Base-by-base conservation (phyloP, 768 basidiomycete species). In the Clavulina sp. region DNA sequence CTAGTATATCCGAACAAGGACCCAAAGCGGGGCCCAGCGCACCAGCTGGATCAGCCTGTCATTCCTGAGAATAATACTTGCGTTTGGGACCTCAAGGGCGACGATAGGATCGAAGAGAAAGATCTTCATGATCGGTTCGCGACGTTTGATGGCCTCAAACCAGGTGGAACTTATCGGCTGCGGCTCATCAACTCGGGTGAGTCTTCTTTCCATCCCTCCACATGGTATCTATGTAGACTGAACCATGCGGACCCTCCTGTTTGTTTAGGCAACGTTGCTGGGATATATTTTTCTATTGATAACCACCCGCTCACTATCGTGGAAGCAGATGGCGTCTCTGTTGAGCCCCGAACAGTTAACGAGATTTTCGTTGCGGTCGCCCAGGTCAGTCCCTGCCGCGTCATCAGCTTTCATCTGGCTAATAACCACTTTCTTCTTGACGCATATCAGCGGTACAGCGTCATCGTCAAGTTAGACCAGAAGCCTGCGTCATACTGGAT, bases 261-360 rank as follows among this genome's bases (percentile, higher is more conserved):
- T 46, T 46, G 16, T 30, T 48, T 52, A 47, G 52, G 56, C 13
- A 54, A 49, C 32, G 41, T 57, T 30, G 46, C 53, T 23, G 46
- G 40, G 19, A 46, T 54, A n/a, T 23, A 21, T 9, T 57, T 57
- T 50, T 48, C 44, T 3, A 57, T 57, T 46, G 56, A 57, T 29
- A 38, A 46, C 18, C 56, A 57, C 34, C 41, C 56, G 5, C 52
- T 59, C 23, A 54, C 47, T 4, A 52, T 57, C 50, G 38, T 59
- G 19, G 54, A 55, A 19, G 56, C 52, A 2, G 58, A 59, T 32
- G 58, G 58, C 16, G 49, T 51, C 30, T 23, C 40, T 13, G 48
- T 57, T 18, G 50, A 46, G 41, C 58, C 58, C 1, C 36, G 52
- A 9, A 9, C 28, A 7, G 56, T 57, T 4, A 46, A 46, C 16